Percentiles rank a stretch among this genome's conserved stretches.
Evolutionary conservation across 208 protist species (phyloP).

Genomic region (Trypanosoma cruzi): DNA sequence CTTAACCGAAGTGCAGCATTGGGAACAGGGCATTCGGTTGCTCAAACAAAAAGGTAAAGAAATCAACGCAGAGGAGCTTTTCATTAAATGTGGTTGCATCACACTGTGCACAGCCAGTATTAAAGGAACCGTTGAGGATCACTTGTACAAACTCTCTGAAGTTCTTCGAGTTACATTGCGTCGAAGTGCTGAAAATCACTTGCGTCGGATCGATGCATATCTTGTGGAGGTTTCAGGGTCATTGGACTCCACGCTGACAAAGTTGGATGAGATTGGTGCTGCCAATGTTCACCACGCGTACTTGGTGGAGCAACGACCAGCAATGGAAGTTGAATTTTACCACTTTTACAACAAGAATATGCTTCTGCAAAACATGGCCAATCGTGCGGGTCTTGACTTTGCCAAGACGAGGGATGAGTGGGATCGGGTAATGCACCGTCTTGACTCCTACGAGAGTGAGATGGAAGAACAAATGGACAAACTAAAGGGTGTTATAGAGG

Average conservation of each 20-base stretch:
- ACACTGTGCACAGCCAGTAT: conserved; percentile 93
- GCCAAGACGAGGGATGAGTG: conserved; percentile 69
- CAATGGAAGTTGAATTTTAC: conserved; percentile 89
- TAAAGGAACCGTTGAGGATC: conserved; percentile 94
- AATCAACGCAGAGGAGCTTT: conserved; percentile 93
- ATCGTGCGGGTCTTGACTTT: conserved; percentile 72
- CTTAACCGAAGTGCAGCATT: conserved; percentile 94
- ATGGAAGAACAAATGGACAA: conserved; percentile 89
- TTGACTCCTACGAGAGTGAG: conserved; percentile 93
- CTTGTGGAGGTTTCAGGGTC: conserved; percentile 64
- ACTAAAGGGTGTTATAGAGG: conserved; percentile 65
- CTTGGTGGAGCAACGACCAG: conserved; percentile 83
- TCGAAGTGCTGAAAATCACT: conserved; percentile 78
- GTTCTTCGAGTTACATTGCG: conserved; percentile 86
- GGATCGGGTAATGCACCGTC: conserved; percentile 81
- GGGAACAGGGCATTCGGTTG: conserved; percentile 95
- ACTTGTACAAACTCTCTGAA: conserved; percentile 90
- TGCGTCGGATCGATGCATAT: conserved; percentile 87
- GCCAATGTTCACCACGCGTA: conserved; percentile 82
- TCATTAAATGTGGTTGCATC: conserved; percentile 95
- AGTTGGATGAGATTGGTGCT: conserved; percentile 94
- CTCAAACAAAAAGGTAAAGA: conserved; percentile 96
- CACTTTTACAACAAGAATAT: conserved; percentile 94
- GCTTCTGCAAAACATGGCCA: conserved; percentile 90
- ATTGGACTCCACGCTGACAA: conserved; percentile 89